Conservation (phyloP, 1,139 yeast genomes). For the Yamadazyma oceani region DNA sequence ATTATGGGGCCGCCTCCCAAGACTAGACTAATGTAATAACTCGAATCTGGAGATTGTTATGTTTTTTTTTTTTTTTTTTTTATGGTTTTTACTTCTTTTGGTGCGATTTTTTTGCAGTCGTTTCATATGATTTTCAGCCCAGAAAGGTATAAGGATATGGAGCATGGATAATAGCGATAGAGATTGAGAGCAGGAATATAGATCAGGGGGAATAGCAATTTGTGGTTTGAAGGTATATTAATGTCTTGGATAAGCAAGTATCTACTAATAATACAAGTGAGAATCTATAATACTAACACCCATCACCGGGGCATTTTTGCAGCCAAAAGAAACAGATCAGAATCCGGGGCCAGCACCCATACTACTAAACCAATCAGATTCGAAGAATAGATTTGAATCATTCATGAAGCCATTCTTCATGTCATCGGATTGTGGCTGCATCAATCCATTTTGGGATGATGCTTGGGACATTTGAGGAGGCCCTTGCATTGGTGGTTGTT, state of each 20-base stretch:
- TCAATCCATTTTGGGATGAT: constrained; percentile 2
- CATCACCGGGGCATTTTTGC: too few species aligned
- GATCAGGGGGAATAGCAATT: too few species aligned
- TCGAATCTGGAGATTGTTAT: background rate
- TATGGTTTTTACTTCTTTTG: background rate
- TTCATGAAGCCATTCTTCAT: constrained; percentile 14
- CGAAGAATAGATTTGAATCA: constrained; percentile 16
- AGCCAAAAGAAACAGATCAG: too few species aligned
- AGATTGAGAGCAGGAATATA: too few species aligned
- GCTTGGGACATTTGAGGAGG: background rate
- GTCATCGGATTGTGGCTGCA: constrained; percentile 9
- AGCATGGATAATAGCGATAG: background rate
- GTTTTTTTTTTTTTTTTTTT: background rate
- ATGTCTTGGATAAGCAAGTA: background rate
- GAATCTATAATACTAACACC: background rate
- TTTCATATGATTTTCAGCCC: background rate
- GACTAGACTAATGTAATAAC: too few species aligned
- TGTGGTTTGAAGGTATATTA: background rate
- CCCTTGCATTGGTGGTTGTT: too few species aligned
- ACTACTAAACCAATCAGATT: constrained; percentile 36
- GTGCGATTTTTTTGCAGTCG: constrained; percentile 1
- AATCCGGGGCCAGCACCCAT: constrained; percentile 42
- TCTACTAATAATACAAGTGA: background rate
- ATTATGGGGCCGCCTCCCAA: too few species aligned
- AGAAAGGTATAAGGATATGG: background rate